Base-by-base conservation (phyloP, 352 stramenopile species). In the Aphanomyces cochlioides region DNA sequence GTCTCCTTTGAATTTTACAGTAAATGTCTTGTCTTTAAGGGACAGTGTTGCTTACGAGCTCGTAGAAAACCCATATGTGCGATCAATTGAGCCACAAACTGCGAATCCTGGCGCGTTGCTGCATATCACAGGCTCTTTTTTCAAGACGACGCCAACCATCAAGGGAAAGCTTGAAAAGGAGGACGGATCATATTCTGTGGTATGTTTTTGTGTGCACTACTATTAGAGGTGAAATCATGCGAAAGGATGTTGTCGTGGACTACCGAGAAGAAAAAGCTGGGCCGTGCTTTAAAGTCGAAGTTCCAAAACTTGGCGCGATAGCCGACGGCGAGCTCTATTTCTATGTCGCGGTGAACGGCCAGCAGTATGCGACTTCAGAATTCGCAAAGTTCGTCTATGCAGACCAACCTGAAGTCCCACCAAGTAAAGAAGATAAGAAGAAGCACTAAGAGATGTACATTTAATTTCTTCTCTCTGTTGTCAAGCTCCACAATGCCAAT, bases 1-100 rank as follows among this genome's bases (percentile, higher is more conserved):
- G 5, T 67, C 3, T 45, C 59, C 4, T 67, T 67, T 19, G 59
- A 67, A 28, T 67, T 67, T 56, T 67, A 67, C 59, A 36, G 59
- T 67, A 67, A 19, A 6, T 21, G 6, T 12, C 40, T 2, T 15
- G n/a, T 1, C 17, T 28, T 37, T 19, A 19, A 13, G 7, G 17
- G 10, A 1, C 43, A 45, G 37, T 2, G 15, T 13, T 7, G 15
- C 41, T 36, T 3, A 56, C 10, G n/a, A 40, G 10, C 4, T 41
- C 7, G 4, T 67, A 67, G 59, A 38, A 12, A 56, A 67, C 43
- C 59, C 59, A 8, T 13, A 38, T 10, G 34, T 67, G 13, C 39
- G 19, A 3, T 41, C 41, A 28, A 39, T 67, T 36, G 59, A 67
- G 40, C 59, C 59, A 5, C 41, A 50, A 17, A 12, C 39, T 3